Evolutionary conservation across 352 stramenopile genomes (phyloP), one percentile per base, ranked within the genome.

Genomic region (Thalassiosira sp.): DNA sequence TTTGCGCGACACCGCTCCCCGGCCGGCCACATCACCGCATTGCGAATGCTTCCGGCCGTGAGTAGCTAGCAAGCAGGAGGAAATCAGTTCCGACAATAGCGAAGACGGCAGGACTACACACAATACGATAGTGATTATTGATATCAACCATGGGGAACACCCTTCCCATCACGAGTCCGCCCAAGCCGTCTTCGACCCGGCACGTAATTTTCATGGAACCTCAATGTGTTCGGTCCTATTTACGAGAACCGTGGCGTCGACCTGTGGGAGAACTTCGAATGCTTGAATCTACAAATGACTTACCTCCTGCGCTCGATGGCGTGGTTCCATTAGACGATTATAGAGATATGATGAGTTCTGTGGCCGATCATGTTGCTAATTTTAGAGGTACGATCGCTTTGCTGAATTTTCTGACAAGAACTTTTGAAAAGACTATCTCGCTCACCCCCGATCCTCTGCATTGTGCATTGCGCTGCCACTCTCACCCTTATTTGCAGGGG

Each of bases 131-230:
- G n/a, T n/a, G n/a, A n/a, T n/a, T n/a, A n/a, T n/a, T n/a, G n/a
- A n/a, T n/a, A n/a, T 51, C 43, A 51, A 51, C 5, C 20, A 76
- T 76, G 67, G 67, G 67, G 24, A 76, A 76, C 46, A 69, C 56
- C 49, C 31, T 76, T 18, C 67, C 67, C 8, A 61, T 82, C 58
- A 79, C 76, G 8, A 70, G 65, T 18, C 59, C 60, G 6, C 76
- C 65, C 3, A 58, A n/a, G 24, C 43, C 78, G 24, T 79, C 78
- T 52, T 49, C 77, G 28, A 72, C 65, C 33, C 49, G 75, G 45
- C 46, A 43, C 35, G 60, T 81, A 46, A 79, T 85, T 48, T 65
- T 80, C 54, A 77, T 80, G 45, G 57, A 64, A 13, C 57, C 67
- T 5, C 46, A 76, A 40, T 46, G 46, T 13, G 18, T 76, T 33